Base-by-base conservation (phyloP, 371 early-diverging fungal species). In the Homolaphlyctis polyrhiza region DNA sequence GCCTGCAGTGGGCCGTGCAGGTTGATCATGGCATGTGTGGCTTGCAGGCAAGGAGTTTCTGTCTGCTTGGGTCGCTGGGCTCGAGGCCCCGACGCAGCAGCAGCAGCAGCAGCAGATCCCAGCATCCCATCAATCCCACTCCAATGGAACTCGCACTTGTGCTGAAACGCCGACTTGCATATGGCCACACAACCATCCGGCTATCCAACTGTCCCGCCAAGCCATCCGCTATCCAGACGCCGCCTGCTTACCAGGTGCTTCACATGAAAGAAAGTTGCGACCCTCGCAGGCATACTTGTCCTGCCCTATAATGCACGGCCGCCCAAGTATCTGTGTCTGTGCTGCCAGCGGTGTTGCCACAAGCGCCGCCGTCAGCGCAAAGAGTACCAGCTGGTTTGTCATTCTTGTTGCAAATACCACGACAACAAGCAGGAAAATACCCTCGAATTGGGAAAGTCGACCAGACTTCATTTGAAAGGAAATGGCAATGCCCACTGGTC, bases 281-380 rank as follows among this genome's bases (percentile, higher is more conserved):
- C 33, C 55, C 8, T 55, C 55, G n/a, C 55, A 55, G 3, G 55
- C 55, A 35, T 30, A 55, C 30, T 55, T 30, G 55, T 55, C 55
- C 8, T 6, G 3, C 21, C 2, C n/a, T 3, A 2, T 13, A 3
- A 2, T 11, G 55, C 55, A 55, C 14, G 55, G 55, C 11, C 8
- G 3, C 2, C 55, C 55, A 14, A 27, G 3, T 11, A 28, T 51
- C 13, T 13, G 13, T 14, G 55, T 2, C 30, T 3, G 3, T 14
- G 33, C 35, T 14, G 35, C 28, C 11, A 51, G 52, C 52, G 32
- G 6, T 27, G 32, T 27, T 14, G 52, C 35, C 14, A n/a, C 13
- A 27, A 55, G 13, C 6, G 3, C n/a, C 55, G 14, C 35, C 4
- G 32, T 13, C 3, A 47, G 47, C 18, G 39, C 39, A 39, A 39